Evolutionary conservation across 2,329 filamentous ascomycete species (phyloP), one percentile per base, ranked within the genome.

Genomic region (Penicillium sp.): DNA sequence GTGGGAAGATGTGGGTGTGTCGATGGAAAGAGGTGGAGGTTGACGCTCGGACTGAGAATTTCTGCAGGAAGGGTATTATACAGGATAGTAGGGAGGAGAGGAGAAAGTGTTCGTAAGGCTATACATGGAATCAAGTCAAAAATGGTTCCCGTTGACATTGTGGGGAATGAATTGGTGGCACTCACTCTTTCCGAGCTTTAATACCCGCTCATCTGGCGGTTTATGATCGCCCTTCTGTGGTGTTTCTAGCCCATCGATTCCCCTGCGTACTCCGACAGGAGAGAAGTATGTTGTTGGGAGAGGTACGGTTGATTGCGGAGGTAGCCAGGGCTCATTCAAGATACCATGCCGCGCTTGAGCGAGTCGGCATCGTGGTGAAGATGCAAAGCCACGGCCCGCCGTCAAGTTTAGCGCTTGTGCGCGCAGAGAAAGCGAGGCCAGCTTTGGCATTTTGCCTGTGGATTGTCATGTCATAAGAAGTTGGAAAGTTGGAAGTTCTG

Each of bases 1-100:
- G 87, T 90, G 33, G 95, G 95, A 3, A 99, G 90, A 62, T 81
- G 79, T n/a, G 78, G 79, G 61, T 81, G 79, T 4, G 79, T 81
- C 4, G 85, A 88, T 21, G 86, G 86, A 63, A 88, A 88, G 13
- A 88, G 79, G 65, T 87, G 84, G 21, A 88, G 80, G 26, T 79
- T 83, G 52, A 88, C 84, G 58, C 80, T 81, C 1, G 86, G 85
- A 1, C 85, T 85, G 47, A 88, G 80, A 21, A 88, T 85, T 26
- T 86, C 81, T 47, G 82, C 81, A 4, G 86, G 86, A 6, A 88
- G 77, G 1, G 86, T 84, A 42, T 84, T 83, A 55, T 82, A 81
- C 21, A 88, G 77, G 5, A 88, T 77, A 10, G 81, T 84, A 1
- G 86, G 85, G 13, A 88, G 80, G 27, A 84, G 81, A 25, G 86